Evolutionary conservation across 1,139 yeast genomes (phyloP).

Genomic region (Sugiyamaella neomexicana): DNA sequence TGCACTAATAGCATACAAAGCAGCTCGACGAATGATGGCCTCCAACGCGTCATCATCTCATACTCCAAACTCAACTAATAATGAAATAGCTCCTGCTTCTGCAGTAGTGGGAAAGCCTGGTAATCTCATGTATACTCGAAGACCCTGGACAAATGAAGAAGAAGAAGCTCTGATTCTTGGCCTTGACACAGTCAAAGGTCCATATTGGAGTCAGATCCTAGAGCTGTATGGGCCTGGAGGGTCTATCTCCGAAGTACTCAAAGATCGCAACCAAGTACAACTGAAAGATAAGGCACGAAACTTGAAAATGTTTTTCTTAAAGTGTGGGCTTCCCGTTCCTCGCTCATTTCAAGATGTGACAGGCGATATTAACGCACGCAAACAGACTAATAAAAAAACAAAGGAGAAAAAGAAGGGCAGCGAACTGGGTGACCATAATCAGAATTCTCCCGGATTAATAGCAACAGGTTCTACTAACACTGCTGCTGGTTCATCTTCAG

Average conservation of each 20-base stretch:
- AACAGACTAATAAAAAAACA: slow-evolving; percentile 1
- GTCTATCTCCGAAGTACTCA: slow-evolving; percentile 73
- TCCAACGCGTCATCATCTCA: background rate
- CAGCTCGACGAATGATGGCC: slow-evolving; percentile 18
- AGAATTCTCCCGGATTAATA: background rate
- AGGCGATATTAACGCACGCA: slow-evolving; percentile 63
- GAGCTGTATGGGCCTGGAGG: slow-evolving; percentile 95
- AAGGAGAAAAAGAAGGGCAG: slow-evolving; percentile 14
- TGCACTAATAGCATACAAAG: slow-evolving; percentile 14
- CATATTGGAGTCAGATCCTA: slow-evolving; percentile 88
- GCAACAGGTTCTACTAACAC: background rate
- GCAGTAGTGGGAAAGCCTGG: slow-evolving; percentile 13
- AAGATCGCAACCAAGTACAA: slow-evolving; percentile 86
- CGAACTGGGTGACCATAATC: slow-evolving; percentile 3
- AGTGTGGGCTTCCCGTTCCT: slow-evolving; percentile 60
- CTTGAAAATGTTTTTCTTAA: slow-evolving; percentile 83
- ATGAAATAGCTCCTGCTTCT: slow-evolving; percentile 8
- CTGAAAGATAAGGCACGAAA: slow-evolving; percentile 94
- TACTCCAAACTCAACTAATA: background rate
- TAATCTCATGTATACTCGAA: slow-evolving; percentile 42
- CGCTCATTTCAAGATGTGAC: slow-evolving; percentile 77
- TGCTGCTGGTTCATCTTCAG: slow-evolving; percentile 6
- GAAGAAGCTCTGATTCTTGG: slow-evolving; percentile 85
- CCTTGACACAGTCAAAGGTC: slow-evolving; percentile 71
- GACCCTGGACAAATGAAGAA: slow-evolving; percentile 88